Evolutionary conservation across 2,329 filamentous ascomycete species (phyloP).

Genomic region (Pyrenophora tritici-repentis): DNA sequence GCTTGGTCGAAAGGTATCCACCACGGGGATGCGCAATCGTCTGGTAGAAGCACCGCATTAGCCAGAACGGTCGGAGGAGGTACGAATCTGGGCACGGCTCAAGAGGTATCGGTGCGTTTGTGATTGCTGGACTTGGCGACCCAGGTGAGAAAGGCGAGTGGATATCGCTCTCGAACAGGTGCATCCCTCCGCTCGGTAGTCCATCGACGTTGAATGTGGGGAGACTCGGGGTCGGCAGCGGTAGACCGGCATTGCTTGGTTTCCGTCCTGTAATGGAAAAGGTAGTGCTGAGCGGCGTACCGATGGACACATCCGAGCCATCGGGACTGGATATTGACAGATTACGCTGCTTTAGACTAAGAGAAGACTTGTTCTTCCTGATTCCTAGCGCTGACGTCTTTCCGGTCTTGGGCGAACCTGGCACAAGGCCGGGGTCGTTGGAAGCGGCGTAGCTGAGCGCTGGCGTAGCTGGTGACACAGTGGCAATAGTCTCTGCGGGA

Average conservation of each 20-base stretch:
- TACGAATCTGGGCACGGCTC: conserved; percentile 91
- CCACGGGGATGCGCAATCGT: conserved; percentile 89
- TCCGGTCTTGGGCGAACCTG: conserved; percentile 43
- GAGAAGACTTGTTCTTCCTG: conserved; percentile 57
- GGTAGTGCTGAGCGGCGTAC: conserved; percentile 73
- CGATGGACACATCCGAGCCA: conserved; percentile 69
- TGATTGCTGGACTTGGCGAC: conserved; percentile 65
- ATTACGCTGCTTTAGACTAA: conserved; percentile 75
- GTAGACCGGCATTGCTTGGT: conserved; percentile 63
- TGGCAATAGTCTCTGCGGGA: conserved; percentile 49
- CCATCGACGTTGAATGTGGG: conserved; percentile 64
- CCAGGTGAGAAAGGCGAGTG: conserved; percentile 68
- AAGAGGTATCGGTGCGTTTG: conserved; percentile 74
- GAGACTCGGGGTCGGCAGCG: conserved; percentile 70
- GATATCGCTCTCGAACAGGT: conserved; percentile 83
- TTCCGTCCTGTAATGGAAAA: conserved; percentile 60
- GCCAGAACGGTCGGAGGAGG: conserved; percentile 93
- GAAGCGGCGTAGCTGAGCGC: conserved; percentile 48
- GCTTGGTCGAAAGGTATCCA: conserved; percentile 86
- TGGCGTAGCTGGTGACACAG: conserved; percentile 47
- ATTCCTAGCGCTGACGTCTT: conserved; percentile 42
- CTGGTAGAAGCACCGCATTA: conserved; percentile 93
- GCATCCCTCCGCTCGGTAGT: conserved; percentile 68
- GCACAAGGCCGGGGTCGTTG: conserved; percentile 49
- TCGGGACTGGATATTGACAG: conserved; percentile 68